Conservation (phyloP, 2,329 filamentous ascomycete genomes). For the Neophaeococcomyces mojaviensis region DNA sequence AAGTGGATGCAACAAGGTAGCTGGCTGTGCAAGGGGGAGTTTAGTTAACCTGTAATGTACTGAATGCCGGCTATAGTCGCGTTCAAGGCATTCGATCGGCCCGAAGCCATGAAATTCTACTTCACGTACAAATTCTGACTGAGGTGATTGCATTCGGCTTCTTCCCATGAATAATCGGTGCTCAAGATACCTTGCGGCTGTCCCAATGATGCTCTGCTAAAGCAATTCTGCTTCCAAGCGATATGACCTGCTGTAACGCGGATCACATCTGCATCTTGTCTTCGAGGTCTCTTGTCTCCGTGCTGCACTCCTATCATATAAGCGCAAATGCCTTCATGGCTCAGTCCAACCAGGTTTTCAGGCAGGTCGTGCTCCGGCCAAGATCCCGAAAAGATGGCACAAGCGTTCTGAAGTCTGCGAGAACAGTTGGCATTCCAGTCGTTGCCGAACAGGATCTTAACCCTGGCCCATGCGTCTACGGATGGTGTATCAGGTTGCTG, state of each 20-base stretch:
- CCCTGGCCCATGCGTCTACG: slow-evolving; percentile 8
- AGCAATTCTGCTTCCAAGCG: slow-evolving; percentile 7
- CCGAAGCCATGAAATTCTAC: background rate
- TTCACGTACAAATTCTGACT: background rate
- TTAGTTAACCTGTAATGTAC: too few relatives aligned
- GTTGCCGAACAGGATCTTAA: slow-evolving; percentile 19
- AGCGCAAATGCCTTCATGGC: slow-evolving; percentile 20
- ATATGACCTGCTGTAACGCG: slow-evolving; percentile 1
- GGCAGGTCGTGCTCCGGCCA: slow-evolving; percentile 16
- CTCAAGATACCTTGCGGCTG: background rate
- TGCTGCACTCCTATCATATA: slow-evolving; percentile 18
- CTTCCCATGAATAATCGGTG: slow-evolving; percentile 2
- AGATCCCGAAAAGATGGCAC: slow-evolving; percentile 18
- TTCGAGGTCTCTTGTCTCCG: slow-evolving; percentile 5
- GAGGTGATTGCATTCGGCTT: background rate
- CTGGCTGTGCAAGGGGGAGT: too few relatives aligned
- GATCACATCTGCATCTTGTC: slow-evolving; percentile 5
- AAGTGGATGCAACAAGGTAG: too few relatives aligned
- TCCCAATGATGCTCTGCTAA: slow-evolving; percentile 4
- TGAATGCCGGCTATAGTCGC: too few relatives aligned
- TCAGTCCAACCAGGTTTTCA: slow-evolving; percentile 18
- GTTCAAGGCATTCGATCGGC: too few relatives aligned
- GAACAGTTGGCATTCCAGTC: slow-evolving; percentile 21
- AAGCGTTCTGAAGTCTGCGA: slow-evolving; percentile 16
- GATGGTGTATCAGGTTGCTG: background rate